Conservation (phyloP, 805 yeast species). For the Blastobotrys americana region DNA sequence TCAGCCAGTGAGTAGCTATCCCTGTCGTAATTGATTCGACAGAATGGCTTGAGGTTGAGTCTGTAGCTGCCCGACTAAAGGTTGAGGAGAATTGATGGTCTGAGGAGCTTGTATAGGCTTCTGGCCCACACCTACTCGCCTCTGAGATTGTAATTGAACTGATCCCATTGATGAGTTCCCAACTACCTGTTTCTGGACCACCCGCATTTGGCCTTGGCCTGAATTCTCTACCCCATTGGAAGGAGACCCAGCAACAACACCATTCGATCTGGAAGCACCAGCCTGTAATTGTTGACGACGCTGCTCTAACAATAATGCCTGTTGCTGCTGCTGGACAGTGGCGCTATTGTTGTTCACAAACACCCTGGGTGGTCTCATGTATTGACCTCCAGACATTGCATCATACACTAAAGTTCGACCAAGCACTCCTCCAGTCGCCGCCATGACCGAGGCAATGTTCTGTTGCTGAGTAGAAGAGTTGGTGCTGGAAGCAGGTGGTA, state of each 20-base stretch:
- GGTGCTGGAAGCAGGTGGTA: conserved; percentile 44
- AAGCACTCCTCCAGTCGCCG: conserved; percentile 28
- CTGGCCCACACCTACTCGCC: not conserved
- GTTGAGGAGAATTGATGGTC: not conserved
- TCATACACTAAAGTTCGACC: conserved; percentile 31
- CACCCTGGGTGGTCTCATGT: conserved; percentile 28
- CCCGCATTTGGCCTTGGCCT: not conserved
- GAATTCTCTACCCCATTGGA: not conserved
- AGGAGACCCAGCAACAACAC: not conserved
- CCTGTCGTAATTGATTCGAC: not conserved
- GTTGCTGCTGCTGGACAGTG: conserved; percentile 4
- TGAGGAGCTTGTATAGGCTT: not conserved
- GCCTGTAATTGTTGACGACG: conserved; percentile 15
- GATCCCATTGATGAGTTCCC: not conserved
- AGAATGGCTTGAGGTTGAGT: not conserved
- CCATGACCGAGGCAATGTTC: conserved; percentile 20
- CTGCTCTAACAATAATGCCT: conserved; percentile 11
- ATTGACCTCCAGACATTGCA: conserved; percentile 20
- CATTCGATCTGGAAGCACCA: no score
- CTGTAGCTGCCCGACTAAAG: not conserved
- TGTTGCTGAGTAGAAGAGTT: conserved; percentile 6
- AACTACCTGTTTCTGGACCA: not conserved
- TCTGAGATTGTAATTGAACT: not conserved
- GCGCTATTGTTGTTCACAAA: conserved; percentile 17
- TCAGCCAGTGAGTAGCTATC: no score